Conservation (phyloP, 352 stramenopile genomes). For the Phytophthora meadii region DNA sequence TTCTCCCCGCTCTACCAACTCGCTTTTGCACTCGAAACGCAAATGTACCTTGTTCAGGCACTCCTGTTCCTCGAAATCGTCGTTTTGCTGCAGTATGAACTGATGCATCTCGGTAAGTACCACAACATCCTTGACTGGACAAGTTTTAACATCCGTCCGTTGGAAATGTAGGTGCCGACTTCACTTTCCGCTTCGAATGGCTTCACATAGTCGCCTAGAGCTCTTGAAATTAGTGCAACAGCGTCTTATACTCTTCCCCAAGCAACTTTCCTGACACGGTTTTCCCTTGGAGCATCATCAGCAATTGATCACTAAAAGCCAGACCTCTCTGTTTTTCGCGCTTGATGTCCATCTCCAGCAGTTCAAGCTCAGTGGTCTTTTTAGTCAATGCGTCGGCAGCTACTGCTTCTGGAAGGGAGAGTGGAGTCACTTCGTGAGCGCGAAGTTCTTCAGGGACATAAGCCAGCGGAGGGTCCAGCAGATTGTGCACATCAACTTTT, state of each 20-base stretch:
- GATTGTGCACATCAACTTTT: slow-evolving; percentile 41
- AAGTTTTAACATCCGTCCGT: too few species aligned
- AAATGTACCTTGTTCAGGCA: slow-evolving; percentile 20
- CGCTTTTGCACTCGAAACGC: slow-evolving; percentile 46
- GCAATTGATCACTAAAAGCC: slow-evolving; percentile 58
- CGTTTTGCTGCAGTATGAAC: slow-evolving; percentile 7
- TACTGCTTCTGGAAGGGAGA: slow-evolving; percentile 15
- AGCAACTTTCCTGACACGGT: slow-evolving; percentile 58
- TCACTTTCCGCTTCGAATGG: slow-evolving; percentile 13
- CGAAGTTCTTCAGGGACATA: slow-evolving; percentile 38
- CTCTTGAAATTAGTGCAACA: slow-evolving; percentile 24
- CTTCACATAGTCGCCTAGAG: neutral
- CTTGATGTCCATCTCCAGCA: slow-evolving; percentile 60
- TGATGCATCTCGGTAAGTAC: slow-evolving; percentile 14
- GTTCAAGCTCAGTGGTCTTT: slow-evolving; percentile 32
- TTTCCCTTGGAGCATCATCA: slow-evolving; percentile 67
- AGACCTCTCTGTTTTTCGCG: slow-evolving; percentile 51
- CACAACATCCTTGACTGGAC: neutral
- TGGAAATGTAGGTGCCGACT: slow-evolving; percentile 4
- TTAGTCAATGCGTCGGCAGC: slow-evolving; percentile 1
- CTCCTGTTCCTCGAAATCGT: slow-evolving; percentile 12
- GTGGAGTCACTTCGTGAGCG: slow-evolving; percentile 14
- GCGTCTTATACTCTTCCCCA: slow-evolving; percentile 50
- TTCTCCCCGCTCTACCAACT: slow-evolving; percentile 43
- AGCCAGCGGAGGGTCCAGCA: slow-evolving; percentile 62